These are phyloP conservation scores for Alternaria rosae DNA, from an alignment of 2,329 filamentous ascomycete species.

Conservation along the genomic window DNA sequence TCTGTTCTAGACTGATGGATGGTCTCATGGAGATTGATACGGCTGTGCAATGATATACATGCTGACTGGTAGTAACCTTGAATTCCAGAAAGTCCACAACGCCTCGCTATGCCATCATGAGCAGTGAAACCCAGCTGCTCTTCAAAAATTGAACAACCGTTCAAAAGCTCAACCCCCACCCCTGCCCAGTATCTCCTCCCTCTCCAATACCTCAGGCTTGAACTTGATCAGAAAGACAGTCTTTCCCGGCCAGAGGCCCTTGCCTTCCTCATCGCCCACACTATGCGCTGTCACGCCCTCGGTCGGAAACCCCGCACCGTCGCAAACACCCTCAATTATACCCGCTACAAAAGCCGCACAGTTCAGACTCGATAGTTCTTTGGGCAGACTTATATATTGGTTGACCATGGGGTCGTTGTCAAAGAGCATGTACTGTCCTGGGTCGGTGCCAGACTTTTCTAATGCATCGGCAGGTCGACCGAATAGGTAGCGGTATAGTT, in stretches of 20 bases:
- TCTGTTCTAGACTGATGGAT: not conserved
- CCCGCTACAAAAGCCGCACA: constrained; percentile 96
- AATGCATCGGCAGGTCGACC: constrained; percentile 88
- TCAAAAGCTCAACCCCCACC: constrained; percentile 48
- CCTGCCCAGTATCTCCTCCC: constrained; percentile 82
- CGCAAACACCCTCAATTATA: constrained; percentile 93
- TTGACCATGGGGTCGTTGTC: constrained; percentile 98
- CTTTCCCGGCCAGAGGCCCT: constrained; percentile 85
- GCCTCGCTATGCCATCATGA: constrained; percentile 26
- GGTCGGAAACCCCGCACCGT: constrained; percentile 88
- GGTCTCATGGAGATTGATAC: not conserved
- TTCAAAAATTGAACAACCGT: not conserved
- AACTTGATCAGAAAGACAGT: constrained; percentile 97
- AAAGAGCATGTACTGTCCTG: constrained; percentile 98
- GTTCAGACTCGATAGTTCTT: constrained; percentile 95
- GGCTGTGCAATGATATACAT: not conserved
- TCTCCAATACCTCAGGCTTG: constrained; percentile 85
- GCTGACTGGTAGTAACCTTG: not conserved
- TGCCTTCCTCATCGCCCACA: constrained; percentile 59
- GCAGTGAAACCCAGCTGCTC: not conserved
- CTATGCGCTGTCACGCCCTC: constrained; percentile 85
- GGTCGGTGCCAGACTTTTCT: constrained; percentile 84
- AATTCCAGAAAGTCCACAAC: constrained; percentile 9
- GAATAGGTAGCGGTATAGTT: constrained; percentile 92
- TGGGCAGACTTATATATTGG: constrained; percentile 88